These are phyloP conservation scores for Globisporangium spiculum DNA, from an alignment of 352 stramenopile species.

Conservation along the genomic window DNA sequence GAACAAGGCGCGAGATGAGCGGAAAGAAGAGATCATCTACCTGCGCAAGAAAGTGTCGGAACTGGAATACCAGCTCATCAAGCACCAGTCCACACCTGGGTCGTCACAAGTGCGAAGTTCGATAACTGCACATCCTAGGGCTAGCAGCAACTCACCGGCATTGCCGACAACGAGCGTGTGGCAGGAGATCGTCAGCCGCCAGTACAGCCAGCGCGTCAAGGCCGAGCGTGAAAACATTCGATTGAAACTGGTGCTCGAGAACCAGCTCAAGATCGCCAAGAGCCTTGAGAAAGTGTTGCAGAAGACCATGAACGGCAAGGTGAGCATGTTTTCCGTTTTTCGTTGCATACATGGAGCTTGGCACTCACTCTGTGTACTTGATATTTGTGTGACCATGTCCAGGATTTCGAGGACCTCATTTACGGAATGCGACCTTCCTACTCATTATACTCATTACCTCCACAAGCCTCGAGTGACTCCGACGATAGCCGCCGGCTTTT, in stretches of 20 bases:
- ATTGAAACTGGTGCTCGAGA: constrained; percentile 49
- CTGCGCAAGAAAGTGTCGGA: constrained; percentile 22
- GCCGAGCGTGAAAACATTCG: constrained; percentile 47
- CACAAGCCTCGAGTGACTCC: no score
- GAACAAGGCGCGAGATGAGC: constrained; percentile 21
- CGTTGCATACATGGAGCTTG: no score
- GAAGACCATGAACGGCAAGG: constrained; percentile 18
- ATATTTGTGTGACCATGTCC: no score
- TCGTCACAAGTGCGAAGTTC: no score
- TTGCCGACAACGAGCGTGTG: constrained; percentile 4
- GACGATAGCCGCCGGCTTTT: no score
- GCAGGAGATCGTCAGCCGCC: constrained; percentile 2
- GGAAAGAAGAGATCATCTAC: constrained; percentile 30
- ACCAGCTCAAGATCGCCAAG: constrained; percentile 43
- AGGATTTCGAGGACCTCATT: no score
- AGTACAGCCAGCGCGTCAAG: background rate
- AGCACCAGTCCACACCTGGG: background rate
- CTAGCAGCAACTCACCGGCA: background rate
- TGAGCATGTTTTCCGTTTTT: no score
- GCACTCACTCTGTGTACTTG: no score
- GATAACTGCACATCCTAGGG: background rate
- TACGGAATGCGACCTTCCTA: no score
- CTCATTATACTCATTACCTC: no score
- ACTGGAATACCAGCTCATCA: constrained; percentile 20
- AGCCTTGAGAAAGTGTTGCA: constrained; percentile 39